Base-by-base conservation (phyloP, 768 basidiomycete genomes). In the Boletus insuetus region DNA sequence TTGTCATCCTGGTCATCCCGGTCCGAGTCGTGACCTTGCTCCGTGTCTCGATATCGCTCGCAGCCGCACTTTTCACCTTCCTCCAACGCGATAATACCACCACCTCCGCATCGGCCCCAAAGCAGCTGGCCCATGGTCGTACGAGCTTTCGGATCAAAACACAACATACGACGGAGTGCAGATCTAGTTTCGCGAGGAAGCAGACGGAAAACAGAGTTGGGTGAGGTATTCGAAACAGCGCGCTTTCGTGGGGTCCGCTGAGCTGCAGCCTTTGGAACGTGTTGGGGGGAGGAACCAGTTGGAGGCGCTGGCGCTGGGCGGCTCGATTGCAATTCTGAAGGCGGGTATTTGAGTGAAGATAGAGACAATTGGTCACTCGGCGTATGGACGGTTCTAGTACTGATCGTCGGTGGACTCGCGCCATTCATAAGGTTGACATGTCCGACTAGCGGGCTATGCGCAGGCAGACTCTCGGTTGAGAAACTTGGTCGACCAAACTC, bases 121-220 rank as follows among this genome's bases (percentile, higher is more conserved):
- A 98, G 79, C 46, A 99, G 73, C 69, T 98, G 94, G 12, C 92
- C 89, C 53, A 99, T 82, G 29, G 97, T 98, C 69, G 94, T 96
- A 39, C 97, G 86, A 46, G 87, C 83, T 17, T 81, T 76, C 4
- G 96, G 91, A 66, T 98, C 96, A 46, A 98, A 83, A 63, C 84
- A 87, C 62, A 99, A 78, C 97, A 99, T 99, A 51, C 94, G 83
- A 55, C 93, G 89, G 56, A 99, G 80, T 14, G 90, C 92, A 8
- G 87, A 81, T 39, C 97, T 83, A 14, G 93, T 85, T 74, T 99
- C 96, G 51, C 97, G 87, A 2, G 97, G 97, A 22, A 99, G 80
- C 11, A 98, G 79, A 19, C 96, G 85, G 79, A 99, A 98, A 66
- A 99, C 97, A 9, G 93, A 94, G 69, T 98, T 96, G 26, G 69